Percentiles rank a stretch among this genome's conserved stretches.
Conservation (phyloP, 2,329 filamentous ascomycete species). For the Metarhizium robertsii region DNA sequence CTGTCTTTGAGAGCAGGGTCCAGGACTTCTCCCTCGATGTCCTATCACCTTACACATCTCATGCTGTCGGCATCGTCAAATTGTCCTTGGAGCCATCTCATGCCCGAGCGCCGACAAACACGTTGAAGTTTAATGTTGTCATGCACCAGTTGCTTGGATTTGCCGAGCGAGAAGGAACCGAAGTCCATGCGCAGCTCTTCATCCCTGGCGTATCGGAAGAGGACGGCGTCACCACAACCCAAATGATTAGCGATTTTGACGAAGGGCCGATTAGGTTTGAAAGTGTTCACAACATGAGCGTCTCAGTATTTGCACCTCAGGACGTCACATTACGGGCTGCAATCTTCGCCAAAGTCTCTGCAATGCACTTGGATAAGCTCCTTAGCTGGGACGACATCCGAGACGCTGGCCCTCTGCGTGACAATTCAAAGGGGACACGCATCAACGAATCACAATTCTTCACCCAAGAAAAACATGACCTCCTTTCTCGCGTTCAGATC, state of each 20-base stretch:
- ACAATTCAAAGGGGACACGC: slow-evolving; percentile 49
- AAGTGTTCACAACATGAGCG: slow-evolving; percentile 96
- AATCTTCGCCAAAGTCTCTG: slow-evolving; percentile 82
- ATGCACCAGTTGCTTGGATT: slow-evolving; percentile 96
- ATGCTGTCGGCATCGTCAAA: slow-evolving; percentile 82
- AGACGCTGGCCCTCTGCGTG: slow-evolving; percentile 56
- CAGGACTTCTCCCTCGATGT: slow-evolving; percentile 92
- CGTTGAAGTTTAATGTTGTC: slow-evolving; percentile 95
- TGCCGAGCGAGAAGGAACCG: slow-evolving; percentile 86
- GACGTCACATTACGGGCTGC: slow-evolving; percentile 74
- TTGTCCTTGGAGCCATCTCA: slow-evolving; percentile 89
- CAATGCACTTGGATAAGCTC: slow-evolving; percentile 93
- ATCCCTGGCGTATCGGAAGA: slow-evolving; percentile 84
- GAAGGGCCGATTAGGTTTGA: slow-evolving; percentile 89
- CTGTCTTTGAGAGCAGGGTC: slow-evolving; percentile 88
- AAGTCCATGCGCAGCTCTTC: slow-evolving; percentile 95
- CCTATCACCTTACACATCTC: slow-evolving; percentile 83
- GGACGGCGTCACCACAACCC: slow-evolving; percentile 86
- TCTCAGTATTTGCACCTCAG: slow-evolving; percentile 63
- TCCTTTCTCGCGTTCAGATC: slow-evolving; percentile 80
- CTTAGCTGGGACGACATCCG: slow-evolving; percentile 99
- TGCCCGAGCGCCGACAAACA: slow-evolving; percentile 82
- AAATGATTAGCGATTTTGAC: slow-evolving; percentile 89
- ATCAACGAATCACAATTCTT: slow-evolving; percentile 90
- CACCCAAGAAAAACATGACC: slow-evolving; percentile 85